These are phyloP conservation scores for Massarina eburnea DNA, from an alignment of 2,329 filamentous ascomycete genomes.

Conservation along the genomic window DNA sequence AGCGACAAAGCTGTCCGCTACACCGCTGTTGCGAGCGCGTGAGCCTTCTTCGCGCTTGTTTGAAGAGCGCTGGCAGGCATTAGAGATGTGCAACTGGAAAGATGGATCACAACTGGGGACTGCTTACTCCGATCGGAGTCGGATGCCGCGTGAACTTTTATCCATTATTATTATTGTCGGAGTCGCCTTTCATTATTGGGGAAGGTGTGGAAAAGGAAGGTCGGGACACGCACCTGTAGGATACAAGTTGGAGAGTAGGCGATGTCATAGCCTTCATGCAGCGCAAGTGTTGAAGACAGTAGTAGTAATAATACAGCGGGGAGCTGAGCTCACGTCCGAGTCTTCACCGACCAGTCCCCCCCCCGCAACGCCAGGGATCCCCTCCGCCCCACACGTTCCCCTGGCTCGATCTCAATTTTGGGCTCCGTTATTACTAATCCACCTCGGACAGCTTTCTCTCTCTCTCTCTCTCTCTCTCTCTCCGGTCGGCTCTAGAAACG, in stretches of 20 bases:
- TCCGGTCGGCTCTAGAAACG: not conserved
- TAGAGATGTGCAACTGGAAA: no score
- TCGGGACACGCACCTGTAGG: not conserved
- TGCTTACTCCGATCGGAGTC: not conserved
- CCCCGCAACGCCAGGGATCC: conserved; percentile 12
- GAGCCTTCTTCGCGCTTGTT: not conserved
- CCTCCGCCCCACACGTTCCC: conserved; percentile 23
- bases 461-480: not conserved
- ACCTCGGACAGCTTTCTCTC: not conserved
- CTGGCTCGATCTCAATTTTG: not conserved
- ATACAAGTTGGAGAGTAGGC: not conserved
- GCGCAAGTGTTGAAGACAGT: not conserved
- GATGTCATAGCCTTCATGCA: no score
- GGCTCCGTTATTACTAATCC: not conserved
- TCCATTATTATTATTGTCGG: no score
- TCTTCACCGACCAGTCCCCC: conserved; percentile 7
- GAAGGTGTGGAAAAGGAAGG: not conserved
- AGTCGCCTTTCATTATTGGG: not conserved
- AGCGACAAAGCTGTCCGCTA: not conserved
- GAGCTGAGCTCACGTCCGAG: conserved; percentile 9
- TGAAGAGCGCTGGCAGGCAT: not conserved
- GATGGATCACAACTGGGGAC: not conserved
- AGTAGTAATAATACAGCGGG: not conserved
- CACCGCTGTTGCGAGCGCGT: not conserved
- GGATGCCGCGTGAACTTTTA: not conserved